Evolutionary conservation across 164 flowering plant genomes (phyloP).

Genomic region (Vitis amurensis): DNA sequence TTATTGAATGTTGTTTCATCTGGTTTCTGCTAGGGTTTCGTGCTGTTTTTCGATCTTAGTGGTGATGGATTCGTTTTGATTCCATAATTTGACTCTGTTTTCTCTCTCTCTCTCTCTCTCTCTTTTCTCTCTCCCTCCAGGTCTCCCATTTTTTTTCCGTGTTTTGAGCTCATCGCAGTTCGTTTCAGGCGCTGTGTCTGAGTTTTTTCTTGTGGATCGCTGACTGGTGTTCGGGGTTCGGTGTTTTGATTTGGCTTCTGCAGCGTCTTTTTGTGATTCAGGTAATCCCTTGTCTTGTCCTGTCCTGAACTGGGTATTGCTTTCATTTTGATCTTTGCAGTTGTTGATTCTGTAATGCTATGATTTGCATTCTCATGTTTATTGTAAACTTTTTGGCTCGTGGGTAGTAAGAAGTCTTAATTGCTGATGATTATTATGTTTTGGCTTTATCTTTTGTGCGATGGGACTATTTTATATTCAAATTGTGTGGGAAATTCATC

Average conservation of each 20-base stretch:
- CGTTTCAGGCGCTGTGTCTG: slow-evolving; percentile 4
- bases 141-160: slow-evolving; percentile 11
- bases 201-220: neutral
- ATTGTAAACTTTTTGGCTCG: neutral
- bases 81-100: neutral
- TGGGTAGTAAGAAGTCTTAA: neutral
- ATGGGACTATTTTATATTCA: neutral
- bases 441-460: neutral
- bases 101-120: too few species aligned
- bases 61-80: too few species aligned
- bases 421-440: neutral
- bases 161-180: slow-evolving; percentile 7
- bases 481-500: neutral
- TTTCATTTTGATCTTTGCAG: neutral
- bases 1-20: too few species aligned
- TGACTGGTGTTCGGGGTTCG: neutral
- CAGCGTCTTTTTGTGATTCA: slow-evolving; percentile 5
- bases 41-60: too few species aligned
- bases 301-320: neutral
- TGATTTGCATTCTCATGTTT: neutral
- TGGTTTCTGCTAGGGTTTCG: too few species aligned
- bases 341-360: neutral
- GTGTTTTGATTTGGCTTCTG: neutral
- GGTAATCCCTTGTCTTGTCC: slow-evolving; percentile 2
- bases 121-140: neutral